Evolutionary conservation across 2,329 filamentous ascomycete species (phyloP).

Genomic region (Emergomyces orientalis): DNA sequence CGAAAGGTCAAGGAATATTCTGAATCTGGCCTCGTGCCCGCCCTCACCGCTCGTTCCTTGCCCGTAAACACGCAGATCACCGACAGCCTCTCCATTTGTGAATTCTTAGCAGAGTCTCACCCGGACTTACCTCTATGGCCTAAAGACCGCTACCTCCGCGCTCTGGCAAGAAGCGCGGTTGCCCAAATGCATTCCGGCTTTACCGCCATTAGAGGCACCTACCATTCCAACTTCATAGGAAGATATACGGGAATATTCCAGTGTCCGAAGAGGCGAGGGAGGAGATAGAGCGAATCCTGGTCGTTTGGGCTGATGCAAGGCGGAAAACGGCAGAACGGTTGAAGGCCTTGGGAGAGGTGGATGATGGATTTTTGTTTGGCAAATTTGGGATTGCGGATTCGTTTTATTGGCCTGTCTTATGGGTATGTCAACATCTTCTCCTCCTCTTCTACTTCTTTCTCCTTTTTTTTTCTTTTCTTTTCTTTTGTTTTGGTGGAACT

Average conservation of each 20-base stretch:
- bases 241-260: conserved; percentile 25
- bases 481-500: neutral
- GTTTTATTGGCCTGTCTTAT: conserved; percentile 33
- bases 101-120: conserved; percentile 27
- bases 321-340: conserved; percentile 20
- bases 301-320: conserved; percentile 23
- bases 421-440: conserved; percentile 20
- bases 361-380: conserved; percentile 32
- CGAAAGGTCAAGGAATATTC: conserved; percentile 23
- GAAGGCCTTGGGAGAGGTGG: conserved; percentile 16
- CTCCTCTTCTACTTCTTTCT: too few relatives aligned
- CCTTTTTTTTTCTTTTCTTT: neutral
- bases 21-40: conserved; percentile 25
- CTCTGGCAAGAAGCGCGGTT: conserved; percentile 25
- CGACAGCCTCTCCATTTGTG: conserved; percentile 28
- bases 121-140: conserved; percentile 26
- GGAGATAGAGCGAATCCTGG: conserved; percentile 22
- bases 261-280: conserved; percentile 19
- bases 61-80: conserved; percentile 17
- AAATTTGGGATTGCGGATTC: conserved; percentile 32
- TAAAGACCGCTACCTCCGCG: conserved; percentile 24
- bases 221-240: conserved; percentile 24
- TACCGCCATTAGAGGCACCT: conserved; percentile 19
- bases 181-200: conserved; percentile 32
- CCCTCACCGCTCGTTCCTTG: conserved; percentile 21